Base-by-base conservation (phyloP, 805 yeast species). In the Komagataella populi region DNA sequence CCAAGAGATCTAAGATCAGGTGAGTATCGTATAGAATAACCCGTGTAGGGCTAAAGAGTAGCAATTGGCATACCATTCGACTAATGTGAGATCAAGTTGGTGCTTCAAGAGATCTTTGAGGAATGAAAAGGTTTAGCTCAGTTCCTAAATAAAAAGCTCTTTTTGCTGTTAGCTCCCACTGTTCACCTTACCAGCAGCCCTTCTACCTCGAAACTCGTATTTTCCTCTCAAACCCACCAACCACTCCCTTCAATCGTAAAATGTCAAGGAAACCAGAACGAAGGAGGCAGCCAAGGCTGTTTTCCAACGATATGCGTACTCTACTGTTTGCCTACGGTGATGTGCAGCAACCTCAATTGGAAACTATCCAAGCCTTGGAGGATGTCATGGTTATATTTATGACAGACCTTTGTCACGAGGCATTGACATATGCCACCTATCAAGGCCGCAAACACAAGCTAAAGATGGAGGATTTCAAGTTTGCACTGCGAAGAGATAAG, bases 271-370 rank as follows among this genome's bases (percentile, higher is more conserved):
- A 30, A 30, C 39, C 47, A 47, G 22, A 22, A 16, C 14, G 50
- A 50, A 43, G 48, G 36, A 48, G 39, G 30, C 48, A 23, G 16
- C 62, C 57, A 44, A 60, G 66, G 47, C 58, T 64, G 23, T 71
- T 69, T 55, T 59, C 67, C 23, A 63, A 60, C 48, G 74, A 78
- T 54, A 67, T 82, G 36, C 75, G 77, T 55, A 73, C 84, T 0
- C 62, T 84, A 49, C 63, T 84, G 51, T 84, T 78, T 56, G 89
- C 89, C 0, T 83, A 75, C 62, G 91, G 91, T 1, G 91, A 84
- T 59, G 82, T 77, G 2, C 66, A 76, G n/a, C 72, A 79, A 47
- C 91, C 91, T 1, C 69, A 78, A 47, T 73, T 77, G 10, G 87
- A 83, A 52, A 80, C 87, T 0, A 78, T 81, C 1, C 79, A 80